These are phyloP conservation scores for Acorus calamus DNA, from an alignment of 106 monocot genomes.

Conservation along the genomic window DNA sequence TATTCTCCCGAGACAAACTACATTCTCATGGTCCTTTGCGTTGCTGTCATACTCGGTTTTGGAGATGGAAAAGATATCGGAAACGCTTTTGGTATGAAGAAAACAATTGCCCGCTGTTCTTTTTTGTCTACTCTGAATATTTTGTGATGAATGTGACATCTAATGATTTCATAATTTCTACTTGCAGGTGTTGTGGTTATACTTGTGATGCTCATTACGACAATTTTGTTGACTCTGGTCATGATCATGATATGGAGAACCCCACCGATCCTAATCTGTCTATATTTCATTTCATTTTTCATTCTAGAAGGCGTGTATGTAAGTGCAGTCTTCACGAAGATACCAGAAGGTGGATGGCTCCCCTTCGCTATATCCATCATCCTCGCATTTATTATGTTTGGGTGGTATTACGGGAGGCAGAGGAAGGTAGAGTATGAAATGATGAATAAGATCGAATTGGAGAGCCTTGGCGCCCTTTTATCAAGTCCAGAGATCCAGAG, in stretches of 20 bases:
- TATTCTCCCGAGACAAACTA: conserved; percentile 81
- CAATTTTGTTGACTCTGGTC: conserved; percentile 59
- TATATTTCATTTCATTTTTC: conserved; percentile 43
- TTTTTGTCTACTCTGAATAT: neutral
- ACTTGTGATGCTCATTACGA: conserved; percentile 85
- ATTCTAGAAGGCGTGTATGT: conserved; percentile 55
- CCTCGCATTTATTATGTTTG: conserved; percentile 58
- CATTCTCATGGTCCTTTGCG: conserved; percentile 66
- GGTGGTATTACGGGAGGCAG: conserved; percentile 67
- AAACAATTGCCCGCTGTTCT: neutral
- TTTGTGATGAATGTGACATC: neutral
- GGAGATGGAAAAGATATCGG: conserved; percentile 68
- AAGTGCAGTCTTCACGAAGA: conserved; percentile 53
- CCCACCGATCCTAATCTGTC: conserved; percentile 17
- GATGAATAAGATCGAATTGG: conserved; percentile 35
- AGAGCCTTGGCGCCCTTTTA: conserved; percentile 23
- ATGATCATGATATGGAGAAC: conserved; percentile 73
- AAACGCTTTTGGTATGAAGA: conserved; percentile 64
- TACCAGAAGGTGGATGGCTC: conserved; percentile 66
- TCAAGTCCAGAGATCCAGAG: conserved; percentile 24
- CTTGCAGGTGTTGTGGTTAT: conserved; percentile 73
- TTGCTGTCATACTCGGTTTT: conserved; percentile 48
- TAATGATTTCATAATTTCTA: neutral
- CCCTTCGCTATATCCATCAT: conserved; percentile 61
- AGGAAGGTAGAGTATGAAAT: conserved; percentile 50